Evolutionary conservation across 768 basidiomycete species (phyloP).

Genomic region (Lactarius tabidus): DNA sequence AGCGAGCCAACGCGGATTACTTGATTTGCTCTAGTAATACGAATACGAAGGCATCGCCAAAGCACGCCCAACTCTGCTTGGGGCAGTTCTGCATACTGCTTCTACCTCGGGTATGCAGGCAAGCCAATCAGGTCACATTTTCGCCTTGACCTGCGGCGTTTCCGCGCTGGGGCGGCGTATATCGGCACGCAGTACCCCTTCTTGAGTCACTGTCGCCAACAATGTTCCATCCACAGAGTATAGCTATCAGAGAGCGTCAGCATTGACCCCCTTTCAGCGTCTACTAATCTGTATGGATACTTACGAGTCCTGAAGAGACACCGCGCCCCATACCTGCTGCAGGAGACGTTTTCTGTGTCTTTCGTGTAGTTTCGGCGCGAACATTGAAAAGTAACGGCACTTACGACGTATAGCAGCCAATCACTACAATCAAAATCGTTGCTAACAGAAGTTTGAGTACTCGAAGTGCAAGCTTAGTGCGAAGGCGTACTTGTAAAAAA

Average conservation of each 20-base stretch:
- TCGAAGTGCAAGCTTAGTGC: not conserved
- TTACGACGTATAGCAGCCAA: slow-evolving; percentile 74
- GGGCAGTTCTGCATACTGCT: not conserved
- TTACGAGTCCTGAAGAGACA: slow-evolving; percentile 18
- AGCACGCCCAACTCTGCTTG: not conserved
- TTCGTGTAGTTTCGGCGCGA: not conserved
- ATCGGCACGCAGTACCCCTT: slow-evolving; percentile 22
- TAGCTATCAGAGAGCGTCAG: slow-evolving; percentile 11
- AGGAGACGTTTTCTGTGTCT: slow-evolving; percentile 9
- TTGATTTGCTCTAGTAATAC: not conserved
- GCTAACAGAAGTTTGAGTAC: slow-evolving; percentile 35
- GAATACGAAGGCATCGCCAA: not conserved
- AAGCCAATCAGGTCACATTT: slow-evolving; percentile 13
- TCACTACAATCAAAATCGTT: slow-evolving; percentile 74
- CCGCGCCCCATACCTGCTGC: slow-evolving; percentile 14
- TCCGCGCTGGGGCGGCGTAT: slow-evolving; percentile 1
- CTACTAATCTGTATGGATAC: not conserved
- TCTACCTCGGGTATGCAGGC: not conserved
- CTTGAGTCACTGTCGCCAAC: slow-evolving; percentile 22
- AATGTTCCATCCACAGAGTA: slow-evolving; percentile 20
- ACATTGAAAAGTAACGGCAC: slow-evolving; percentile 27
- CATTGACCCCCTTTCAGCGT: not conserved
- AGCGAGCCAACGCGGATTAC: not conserved
- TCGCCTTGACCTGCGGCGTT: slow-evolving; percentile 11
- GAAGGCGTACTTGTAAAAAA: slow-evolving; percentile 65